These are phyloP conservation scores for Podospora comata DNA, from an alignment of 495 filamentous ascomycete genomes.

Conservation along the genomic window DNA sequence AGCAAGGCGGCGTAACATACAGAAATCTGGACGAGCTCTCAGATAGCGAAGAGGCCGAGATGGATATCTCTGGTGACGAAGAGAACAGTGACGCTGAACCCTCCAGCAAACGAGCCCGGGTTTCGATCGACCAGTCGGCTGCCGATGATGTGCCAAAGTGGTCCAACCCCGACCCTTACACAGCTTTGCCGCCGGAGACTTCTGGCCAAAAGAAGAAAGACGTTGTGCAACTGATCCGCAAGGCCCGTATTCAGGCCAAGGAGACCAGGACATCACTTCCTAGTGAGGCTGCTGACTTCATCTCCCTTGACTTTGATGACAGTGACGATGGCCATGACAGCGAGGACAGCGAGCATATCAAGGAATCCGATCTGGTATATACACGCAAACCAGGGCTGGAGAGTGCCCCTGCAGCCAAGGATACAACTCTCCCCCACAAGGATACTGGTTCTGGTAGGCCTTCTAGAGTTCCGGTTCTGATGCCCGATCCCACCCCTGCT, in stretches of 20 bases:
- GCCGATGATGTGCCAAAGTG: conserved; percentile 63
- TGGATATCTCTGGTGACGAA: conserved; percentile 58
- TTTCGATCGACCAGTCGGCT: conserved; percentile 29
- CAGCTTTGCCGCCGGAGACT: conserved; percentile 70
- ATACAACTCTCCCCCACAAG: conserved; percentile 9
- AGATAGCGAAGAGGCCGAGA: conserved; percentile 69
- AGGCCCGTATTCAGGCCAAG: conserved; percentile 60
- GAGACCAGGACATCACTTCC: conserved; percentile 54
- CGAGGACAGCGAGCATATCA: conserved; percentile 13
- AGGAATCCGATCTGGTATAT: not conserved
- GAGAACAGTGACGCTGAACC: conserved; percentile 51
- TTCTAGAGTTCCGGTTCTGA: conserved; percentile 7
- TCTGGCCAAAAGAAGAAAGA: conserved; percentile 67
- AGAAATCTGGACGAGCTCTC: conserved; percentile 58
- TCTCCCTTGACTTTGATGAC: conserved; percentile 68
- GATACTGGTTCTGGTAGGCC: not conserved
- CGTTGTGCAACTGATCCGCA: conserved; percentile 82
- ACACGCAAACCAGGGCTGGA: not conserved
- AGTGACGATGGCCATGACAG: conserved; percentile 35
- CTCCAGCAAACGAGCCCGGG: conserved; percentile 46
- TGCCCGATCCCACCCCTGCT: conserved; percentile 19
- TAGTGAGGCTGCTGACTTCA: conserved; percentile 69
- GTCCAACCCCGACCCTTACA: conserved; percentile 95
- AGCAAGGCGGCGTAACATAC: conserved; percentile 40
- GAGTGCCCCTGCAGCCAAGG: not conserved